Conservation (phyloP, 306 rosid genomes). For the Cucumis cinereus region DNA sequence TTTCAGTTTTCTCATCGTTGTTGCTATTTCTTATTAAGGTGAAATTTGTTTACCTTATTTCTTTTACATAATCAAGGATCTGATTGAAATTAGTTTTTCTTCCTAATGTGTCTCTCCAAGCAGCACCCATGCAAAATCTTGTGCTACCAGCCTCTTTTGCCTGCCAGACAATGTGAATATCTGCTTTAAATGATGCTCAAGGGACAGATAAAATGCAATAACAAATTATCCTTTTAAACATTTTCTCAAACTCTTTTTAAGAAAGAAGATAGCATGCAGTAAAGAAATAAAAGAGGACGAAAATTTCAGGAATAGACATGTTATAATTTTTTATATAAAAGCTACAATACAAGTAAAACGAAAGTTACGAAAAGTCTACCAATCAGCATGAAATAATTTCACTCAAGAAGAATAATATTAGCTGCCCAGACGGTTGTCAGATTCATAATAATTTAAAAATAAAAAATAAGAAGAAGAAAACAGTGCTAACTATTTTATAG, state of each 20-base stretch:
- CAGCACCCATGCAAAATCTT: slow-evolving; percentile 99
- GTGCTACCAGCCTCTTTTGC: slow-evolving; percentile 99
- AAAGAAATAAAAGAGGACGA: neutral
- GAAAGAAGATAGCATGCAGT: neutral
- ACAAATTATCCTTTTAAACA: neutral
- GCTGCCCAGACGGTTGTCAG: neutral
- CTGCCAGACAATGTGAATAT: slow-evolving; percentile 29
- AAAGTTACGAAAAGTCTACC: neutral
- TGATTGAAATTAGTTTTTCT: slow-evolving; percentile 88
- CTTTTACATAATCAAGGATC: slow-evolving; percentile 78
- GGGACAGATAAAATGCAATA: neutral
- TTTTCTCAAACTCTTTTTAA: neutral
- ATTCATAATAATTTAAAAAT: neutral
- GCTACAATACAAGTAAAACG: neutral
- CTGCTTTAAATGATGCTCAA: slow-evolving; percentile 5
- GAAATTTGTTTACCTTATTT: slow-evolving; percentile 47
- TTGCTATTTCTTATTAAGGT: neutral
- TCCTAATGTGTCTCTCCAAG: slow-evolving; percentile 93
- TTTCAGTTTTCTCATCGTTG: neutral
- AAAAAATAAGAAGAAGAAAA: neutral
- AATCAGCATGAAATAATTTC: neutral
- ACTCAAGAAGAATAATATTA: neutral
- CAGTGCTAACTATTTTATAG: neutral
- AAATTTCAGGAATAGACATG: neutral
- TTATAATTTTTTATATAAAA: neutral